Base-by-base conservation (phyloP, 1,139 yeast genomes). In the Zygosaccharomyces sapae region DNA sequence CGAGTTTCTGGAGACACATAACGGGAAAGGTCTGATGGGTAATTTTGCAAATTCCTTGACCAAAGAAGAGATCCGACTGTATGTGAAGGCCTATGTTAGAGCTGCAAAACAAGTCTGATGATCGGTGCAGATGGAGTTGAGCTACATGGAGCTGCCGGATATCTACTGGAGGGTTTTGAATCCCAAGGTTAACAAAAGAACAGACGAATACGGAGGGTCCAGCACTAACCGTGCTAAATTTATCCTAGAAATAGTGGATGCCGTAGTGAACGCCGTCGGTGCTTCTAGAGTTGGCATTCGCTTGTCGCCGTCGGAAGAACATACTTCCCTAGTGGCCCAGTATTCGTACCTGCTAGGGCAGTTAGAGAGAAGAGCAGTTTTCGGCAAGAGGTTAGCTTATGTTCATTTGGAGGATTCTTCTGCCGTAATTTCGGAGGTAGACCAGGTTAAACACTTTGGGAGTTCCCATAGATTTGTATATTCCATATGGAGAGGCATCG, bases 321-420 rank as follows among this genome's bases (percentile, higher is more conserved):
- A 63, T 10, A 50, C 68, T 60, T 27, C 46, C 10, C 43, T 51
- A 13, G 10, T 52, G 51, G 64, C 61, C 47, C 65, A 44, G 37
- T 68, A 56, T 46, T 58, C 66, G 9, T 68, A 69, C 53, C 43
- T 70, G 4, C 45, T 58, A 13, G 53, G 56, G 30, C 59, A 66
- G 49, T 47, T 67, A 30, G 66, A 68, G 45, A 55, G 51, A 33
- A 53, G 66, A 46, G 65, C 67, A 3, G 62, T 57, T 16, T 30
- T 36, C 4, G 70, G 71, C 33, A 58, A 68, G 18, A 55, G 64
- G 24, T 51, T 75, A 19, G 81, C 82, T 1, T 79, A 74, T 56
- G 51, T 79, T 12, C 77, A 76, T 34, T 43, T 75, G 33, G 73
- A 77, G 38, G 83, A 79, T 52, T 70, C 74, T 19, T 50, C 58